Conservation (phyloP, 805 yeast genomes). For the Saccharomyces paradoxus region DNA sequence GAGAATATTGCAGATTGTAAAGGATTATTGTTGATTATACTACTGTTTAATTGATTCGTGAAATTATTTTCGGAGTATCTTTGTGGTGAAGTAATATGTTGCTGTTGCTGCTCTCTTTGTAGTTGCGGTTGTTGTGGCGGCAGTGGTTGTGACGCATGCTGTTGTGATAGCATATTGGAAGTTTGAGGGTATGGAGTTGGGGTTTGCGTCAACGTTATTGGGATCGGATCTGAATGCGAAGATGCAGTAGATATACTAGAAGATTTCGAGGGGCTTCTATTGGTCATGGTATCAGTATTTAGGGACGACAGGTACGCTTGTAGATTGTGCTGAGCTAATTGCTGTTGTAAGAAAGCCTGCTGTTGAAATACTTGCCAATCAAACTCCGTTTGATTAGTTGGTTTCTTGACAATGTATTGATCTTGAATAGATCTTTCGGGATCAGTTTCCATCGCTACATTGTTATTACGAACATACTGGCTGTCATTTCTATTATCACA, state of each 20-base stretch:
- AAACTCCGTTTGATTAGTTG: slow-evolving; percentile 21
- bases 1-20: neutral
- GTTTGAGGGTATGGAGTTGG: neutral
- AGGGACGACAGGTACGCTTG: slow-evolving; percentile 28
- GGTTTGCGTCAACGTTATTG: neutral
- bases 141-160: neutral
- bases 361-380: slow-evolving; percentile 30
- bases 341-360: slow-evolving; percentile 29
- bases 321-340: slow-evolving; percentile 28
- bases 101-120: neutral
- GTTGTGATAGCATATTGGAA: neutral
- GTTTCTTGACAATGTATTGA: slow-evolving; percentile 27
- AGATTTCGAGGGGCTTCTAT: neutral
- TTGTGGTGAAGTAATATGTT: neutral
- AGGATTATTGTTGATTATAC: neutral
- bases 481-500: neutral
- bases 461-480: neutral
- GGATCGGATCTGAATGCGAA: neutral
- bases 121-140: neutral
- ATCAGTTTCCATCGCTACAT: neutral
- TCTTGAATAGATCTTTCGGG: slow-evolving; percentile 5
- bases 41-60: neutral
- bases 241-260: slow-evolving; percentile 1
- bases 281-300: slow-evolving; percentile 4
- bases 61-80: neutral